Base-by-base conservation (phyloP, 2,329 filamentous ascomycete species). In the Epichloe glyceriae region DNA sequence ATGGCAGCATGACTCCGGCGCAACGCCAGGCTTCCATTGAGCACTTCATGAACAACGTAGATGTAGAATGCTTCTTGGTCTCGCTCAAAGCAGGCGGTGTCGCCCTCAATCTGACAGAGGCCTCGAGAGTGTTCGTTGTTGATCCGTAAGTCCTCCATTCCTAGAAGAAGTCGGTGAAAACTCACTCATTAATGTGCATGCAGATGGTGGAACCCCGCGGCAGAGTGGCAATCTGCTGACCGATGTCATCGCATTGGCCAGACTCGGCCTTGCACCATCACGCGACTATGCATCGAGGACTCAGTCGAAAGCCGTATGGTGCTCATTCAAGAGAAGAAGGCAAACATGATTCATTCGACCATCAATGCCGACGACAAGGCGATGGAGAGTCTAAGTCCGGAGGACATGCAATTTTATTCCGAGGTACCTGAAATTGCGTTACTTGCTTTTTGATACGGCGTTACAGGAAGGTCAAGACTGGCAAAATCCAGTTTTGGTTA, bases 191-290 rank as follows among this genome's bases (percentile, higher is more conserved):
- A 53, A 70, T 30, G 22, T 49, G 4, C 26, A 53, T 34, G 54
- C 37, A n/a, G 86, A 58, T 97, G 93, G 93, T 98, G 93, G 93
- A 97, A 97, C 59, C 93, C 93, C n/a, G 90, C 90, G n/a, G 91
- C 91, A 0, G 93, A 98, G 70, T 98, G 93, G 93, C 93, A 98
- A 69, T 93, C 86, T 54, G 93, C 93, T 3, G 93, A 98, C 65
- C 80, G 87, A 56, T 89, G 86, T 62, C 93, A 97, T 69, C 89
- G 93, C 51, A 98, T 97, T 58, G 93, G 93, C 34, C 93, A 98
- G 71, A 87, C 83, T 45, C 85, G 93, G 7, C 91, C 91, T 30
- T 97, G 93, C 64, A 88, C 88, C 37, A 95, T 98, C 60, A 97
- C 90, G 1, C 83, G 93, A 30, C 79, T 98, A 11, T 94, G 89